A percentile compares a stretch with the other conserved stretches of the same genome.
Evolutionary conservation across 768 basidiomycete genomes (phyloP).

Genomic region (Lactarius tabidus): DNA sequence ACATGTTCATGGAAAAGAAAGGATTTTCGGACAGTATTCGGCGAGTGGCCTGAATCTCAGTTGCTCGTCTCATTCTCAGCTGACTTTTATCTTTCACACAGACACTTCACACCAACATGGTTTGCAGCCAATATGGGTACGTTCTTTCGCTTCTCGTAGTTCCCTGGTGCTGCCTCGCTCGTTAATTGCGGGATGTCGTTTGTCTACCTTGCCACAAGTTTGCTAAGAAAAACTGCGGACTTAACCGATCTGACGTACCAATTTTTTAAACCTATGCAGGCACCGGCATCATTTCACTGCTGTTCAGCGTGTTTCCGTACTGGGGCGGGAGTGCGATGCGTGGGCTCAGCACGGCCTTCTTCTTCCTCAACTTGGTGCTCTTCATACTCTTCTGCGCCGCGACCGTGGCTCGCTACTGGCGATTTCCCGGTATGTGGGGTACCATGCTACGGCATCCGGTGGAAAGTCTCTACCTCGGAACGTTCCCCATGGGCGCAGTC

Average conservation of each 20-base stretch:
- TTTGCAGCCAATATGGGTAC: conserved; percentile 53
- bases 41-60: conserved; percentile 24
- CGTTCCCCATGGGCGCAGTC: conserved; percentile 55
- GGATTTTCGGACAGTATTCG: conserved; percentile 36
- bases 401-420: conserved; percentile 47
- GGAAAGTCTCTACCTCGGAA: conserved; percentile 47
- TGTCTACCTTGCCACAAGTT: too few relatives aligned
- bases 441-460: conserved; percentile 48
- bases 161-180: too few relatives aligned
- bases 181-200: too few relatives aligned
- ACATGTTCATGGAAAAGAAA: conserved; percentile 26
- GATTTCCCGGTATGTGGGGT: conserved; percentile 48
- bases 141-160: conserved; percentile 22
- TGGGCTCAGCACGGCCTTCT: conserved; percentile 39
- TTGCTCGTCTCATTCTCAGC: not conserved
- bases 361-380: conserved; percentile 47
- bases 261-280: not conserved
- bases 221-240: too few relatives aligned
- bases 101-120: conserved; percentile 56
- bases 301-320: not conserved
- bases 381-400: conserved; percentile 42
- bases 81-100: conserved; percentile 20
- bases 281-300: conserved; percentile 45
- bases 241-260: too few relatives aligned
- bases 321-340: conserved; percentile 36